Evolutionary conservation across 2,329 filamentous ascomycete species (phyloP), one percentile per base, ranked within the genome.

Genomic region (Alternaria novae-zelandiae): DNA sequence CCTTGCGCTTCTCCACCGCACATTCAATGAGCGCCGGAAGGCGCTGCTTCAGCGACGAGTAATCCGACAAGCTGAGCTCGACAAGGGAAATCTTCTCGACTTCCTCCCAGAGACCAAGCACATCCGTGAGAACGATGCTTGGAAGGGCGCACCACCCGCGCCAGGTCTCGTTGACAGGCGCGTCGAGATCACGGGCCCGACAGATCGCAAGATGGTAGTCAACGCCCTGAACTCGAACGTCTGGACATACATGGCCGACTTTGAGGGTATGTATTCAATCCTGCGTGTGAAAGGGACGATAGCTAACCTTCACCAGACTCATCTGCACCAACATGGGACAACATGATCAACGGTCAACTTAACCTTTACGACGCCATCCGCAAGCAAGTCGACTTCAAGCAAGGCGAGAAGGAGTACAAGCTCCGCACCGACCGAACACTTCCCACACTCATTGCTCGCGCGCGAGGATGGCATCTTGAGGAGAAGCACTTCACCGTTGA

Each of bases 191-290:
- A 99, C 96, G 6, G 96, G 96, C 9, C 96, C 96, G 1, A 97
- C 94, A 7, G 96, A 98, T 83, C 88, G 96, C 72, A 99, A 98
- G 88, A 99, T 99, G 96, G 94, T 98, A 51, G 93, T 98, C 67
- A 99, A 99, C 81, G 96, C 96, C 10, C 79, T 98, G 79, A 99
- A 98, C 82, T 91, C 95, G 49, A 88, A 98, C 76, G 96, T 98
- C 23, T 98, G 92, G 91, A 98, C 95, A 60, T 99, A 98, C 78
- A 99, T 99, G 96, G 96, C 96, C 51, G 96, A 99, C 82, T 97
- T 99, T 72, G 96, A 99, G 84, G 95, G 94, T 96, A 81, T 75
- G 87, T 36, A 43, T 21, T 17, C 25, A 11, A 53, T 15, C 10
- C 1, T 6, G 7, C 26, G 28, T 25, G 12, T 10, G 13, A 6